phyloP scores from a whole-genome alignment of 495 filamentous ascomycete species.

The Aspergillus diversus region DNA sequence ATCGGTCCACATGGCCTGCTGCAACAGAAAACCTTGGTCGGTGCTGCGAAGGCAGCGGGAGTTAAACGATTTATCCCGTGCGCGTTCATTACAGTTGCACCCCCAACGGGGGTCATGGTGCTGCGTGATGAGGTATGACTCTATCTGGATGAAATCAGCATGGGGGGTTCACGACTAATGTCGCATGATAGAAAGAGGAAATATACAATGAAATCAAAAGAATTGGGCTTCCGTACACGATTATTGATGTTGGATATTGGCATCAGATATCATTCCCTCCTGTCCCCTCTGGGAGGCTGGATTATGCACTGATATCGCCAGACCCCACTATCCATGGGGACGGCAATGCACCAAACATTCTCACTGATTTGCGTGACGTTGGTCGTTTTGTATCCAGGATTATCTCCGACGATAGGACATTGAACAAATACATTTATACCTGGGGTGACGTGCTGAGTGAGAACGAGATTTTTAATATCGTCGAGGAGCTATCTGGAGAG shows the following conservation, averaged over 20 bases:
- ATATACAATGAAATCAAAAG: conserved; percentile 39
- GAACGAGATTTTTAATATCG: conserved; percentile 37
- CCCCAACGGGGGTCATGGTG: conserved; percentile 25
- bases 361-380: conserved; percentile 48
- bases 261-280: conserved; percentile 38
- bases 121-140: conserved; percentile 24
- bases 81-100: conserved; percentile 30
- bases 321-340: conserved; percentile 33
- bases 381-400: conserved; percentile 47
- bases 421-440: conserved; percentile 45
- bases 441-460: conserved; percentile 37
- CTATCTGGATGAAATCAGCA: too few species aligned
- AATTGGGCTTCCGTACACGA: conserved; percentile 44
- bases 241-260: conserved; percentile 54
- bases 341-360: conserved; percentile 34
- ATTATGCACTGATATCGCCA: conserved; percentile 26
- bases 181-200: conserved; percentile 37
- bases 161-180: neutral
- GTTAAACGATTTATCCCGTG: conserved; percentile 46
- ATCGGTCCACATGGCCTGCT: conserved; percentile 23
- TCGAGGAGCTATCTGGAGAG: conserved; percentile 45
- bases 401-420: conserved; percentile 43
- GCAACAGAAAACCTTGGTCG: conserved; percentile 37
- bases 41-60: conserved; percentile 29
- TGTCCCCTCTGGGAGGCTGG: conserved; percentile 42